phyloP scores from a whole-genome alignment of 2,329 filamentous ascomycete genomes.

The Calonectria hongkongensis region DNA sequence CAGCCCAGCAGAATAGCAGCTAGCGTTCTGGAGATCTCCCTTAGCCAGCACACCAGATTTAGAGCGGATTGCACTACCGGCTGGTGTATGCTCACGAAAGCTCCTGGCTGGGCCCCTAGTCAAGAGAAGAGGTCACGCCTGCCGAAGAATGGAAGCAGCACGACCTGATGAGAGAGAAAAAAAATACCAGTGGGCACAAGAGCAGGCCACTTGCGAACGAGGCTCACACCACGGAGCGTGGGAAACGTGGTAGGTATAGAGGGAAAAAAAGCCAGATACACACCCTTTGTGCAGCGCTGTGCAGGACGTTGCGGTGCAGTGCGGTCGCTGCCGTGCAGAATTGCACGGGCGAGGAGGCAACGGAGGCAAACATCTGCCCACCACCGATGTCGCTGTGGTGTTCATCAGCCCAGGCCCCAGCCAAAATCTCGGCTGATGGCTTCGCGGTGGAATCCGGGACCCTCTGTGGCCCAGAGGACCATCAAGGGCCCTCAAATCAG shows the following conservation, averaged over 20 bases:
- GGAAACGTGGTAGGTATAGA: conserved; percentile 43
- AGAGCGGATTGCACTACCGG: conserved; percentile 32
- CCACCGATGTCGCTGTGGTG: conserved; percentile 56
- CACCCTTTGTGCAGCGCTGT: conserved; percentile 48
- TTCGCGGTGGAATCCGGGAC: conserved; percentile 54
- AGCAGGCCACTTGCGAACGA: conserved; percentile 50
- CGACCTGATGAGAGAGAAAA: conserved; percentile 36
- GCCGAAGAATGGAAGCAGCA: conserved; percentile 43
- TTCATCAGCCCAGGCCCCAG: conserved; percentile 55
- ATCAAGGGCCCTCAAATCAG: conserved; percentile 37
- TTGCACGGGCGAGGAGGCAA: conserved; percentile 50
- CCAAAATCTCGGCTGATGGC: conserved; percentile 56
- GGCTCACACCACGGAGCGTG: conserved; percentile 52
- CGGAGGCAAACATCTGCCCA: conserved; percentile 55
- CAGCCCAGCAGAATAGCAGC: conserved; percentile 3
- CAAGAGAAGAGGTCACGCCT: conserved; percentile 44
- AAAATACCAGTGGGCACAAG: conserved; percentile 45
- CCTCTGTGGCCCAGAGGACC: conserved; percentile 45
- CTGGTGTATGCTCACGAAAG: conserved; percentile 21
- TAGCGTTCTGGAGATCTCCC: conserved; percentile 2
- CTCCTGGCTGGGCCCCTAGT: conserved; percentile 25
- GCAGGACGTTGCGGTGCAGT: conserved; percentile 44
- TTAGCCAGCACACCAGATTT: conserved; percentile 29
- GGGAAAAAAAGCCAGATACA: conserved; percentile 28
- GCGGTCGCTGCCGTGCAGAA: conserved; percentile 54